These are phyloP conservation scores for Linderina pennispora DNA, from an alignment of 192 early-diverging fungal species.

Conservation along the genomic window DNA sequence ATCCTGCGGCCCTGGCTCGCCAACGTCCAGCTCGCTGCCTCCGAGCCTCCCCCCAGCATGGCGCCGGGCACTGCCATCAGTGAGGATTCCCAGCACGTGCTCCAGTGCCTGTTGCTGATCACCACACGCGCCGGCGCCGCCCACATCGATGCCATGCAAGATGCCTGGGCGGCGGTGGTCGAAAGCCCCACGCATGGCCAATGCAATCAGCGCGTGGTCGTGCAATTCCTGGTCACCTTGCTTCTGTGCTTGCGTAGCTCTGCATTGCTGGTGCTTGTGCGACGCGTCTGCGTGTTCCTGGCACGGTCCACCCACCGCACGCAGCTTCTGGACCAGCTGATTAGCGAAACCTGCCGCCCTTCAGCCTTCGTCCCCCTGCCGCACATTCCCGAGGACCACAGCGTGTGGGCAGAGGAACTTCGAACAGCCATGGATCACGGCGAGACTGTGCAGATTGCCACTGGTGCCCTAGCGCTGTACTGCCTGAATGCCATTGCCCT, in stretches of 20 bases:
- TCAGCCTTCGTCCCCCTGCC: constrained; percentile 17
- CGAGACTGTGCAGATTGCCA: constrained; percentile 13
- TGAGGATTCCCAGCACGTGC: constrained; percentile 28
- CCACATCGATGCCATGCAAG: constrained; percentile 20
- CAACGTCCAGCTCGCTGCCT: constrained; percentile 4
- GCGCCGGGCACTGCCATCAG: constrained; percentile 11
- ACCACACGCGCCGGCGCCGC: constrained; percentile 13
- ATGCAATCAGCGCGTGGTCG: constrained; percentile 23
- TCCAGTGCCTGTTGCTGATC: constrained; percentile 42
- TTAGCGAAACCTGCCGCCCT: constrained; percentile 17
- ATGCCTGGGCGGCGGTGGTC: constrained; percentile 29
- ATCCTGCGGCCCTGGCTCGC: constrained; percentile 31
- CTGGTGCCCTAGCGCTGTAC: constrained; percentile 23
- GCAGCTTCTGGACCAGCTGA: constrained; percentile 15
- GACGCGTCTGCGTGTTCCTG: constrained; percentile 39
- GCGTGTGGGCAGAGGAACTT: no score
- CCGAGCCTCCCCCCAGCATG: constrained; percentile 1
- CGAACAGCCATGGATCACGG: no score
- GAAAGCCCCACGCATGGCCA: neutral
- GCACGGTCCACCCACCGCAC: constrained; percentile 32
- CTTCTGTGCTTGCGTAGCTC: constrained; percentile 17
- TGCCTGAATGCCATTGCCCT: constrained; percentile 39
- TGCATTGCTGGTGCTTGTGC: constrained; percentile 17
- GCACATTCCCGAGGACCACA: no score
- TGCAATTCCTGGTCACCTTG: constrained; percentile 24